Conservation (phyloP, 2,329 filamentous ascomycete species). For the Calcarisporium arbuscula region DNA sequence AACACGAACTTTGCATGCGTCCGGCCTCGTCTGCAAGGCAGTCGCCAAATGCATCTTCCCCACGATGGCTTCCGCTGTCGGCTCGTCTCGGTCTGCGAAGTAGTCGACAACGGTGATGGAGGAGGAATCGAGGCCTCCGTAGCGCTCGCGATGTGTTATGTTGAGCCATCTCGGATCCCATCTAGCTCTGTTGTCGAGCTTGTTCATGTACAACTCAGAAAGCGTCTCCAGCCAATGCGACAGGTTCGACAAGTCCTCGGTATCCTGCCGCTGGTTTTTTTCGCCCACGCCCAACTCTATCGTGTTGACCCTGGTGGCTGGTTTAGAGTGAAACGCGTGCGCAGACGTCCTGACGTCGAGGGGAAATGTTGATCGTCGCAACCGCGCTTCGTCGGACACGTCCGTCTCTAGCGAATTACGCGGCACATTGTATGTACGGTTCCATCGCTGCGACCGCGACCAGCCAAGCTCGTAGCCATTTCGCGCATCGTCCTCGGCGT, state of each 20-base stretch:
- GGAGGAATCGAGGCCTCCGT: constrained; percentile 13
- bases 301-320: not conserved
- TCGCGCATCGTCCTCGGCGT: no score
- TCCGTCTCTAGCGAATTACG: constrained; percentile 13
- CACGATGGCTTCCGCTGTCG: constrained; percentile 2
- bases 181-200: constrained; percentile 18
- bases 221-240: constrained; percentile 23
- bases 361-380: not conserved
- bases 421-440: constrained; percentile 18
- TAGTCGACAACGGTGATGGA: constrained; percentile 17
- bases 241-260: constrained; percentile 17
- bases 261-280: not conserved
- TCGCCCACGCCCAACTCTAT: not conserved
- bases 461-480: constrained; percentile 16
- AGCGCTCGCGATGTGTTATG: constrained; percentile 17
- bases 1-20: constrained; percentile 13
- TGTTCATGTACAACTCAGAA: constrained; percentile 23
- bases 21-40: constrained; percentile 11
- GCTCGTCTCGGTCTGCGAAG: constrained; percentile 8
- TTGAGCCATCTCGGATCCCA: constrained; percentile 20
- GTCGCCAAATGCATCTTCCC: constrained; percentile 12
- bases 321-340: not conserved
- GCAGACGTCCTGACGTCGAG: not conserved
- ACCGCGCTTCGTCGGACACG: constrained; percentile 13
- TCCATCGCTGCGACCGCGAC: constrained; percentile 18